phyloP scores from a whole-genome alignment of 805 yeast genomes.

The Yarrowia sp. region DNA sequence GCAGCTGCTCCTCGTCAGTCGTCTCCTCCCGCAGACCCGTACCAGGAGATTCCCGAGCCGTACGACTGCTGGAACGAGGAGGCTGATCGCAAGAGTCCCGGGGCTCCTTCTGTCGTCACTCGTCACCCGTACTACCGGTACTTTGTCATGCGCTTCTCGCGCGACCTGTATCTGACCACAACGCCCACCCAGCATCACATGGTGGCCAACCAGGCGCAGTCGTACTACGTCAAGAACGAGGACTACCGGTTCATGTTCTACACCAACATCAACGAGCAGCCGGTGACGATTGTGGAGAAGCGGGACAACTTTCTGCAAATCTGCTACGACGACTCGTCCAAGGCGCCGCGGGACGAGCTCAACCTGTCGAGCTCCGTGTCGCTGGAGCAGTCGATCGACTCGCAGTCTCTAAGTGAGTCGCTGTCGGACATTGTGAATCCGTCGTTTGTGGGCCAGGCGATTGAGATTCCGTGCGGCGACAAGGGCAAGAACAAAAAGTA shows the following conservation, averaged over 20 bases:
- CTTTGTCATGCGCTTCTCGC: conserved; percentile 20
- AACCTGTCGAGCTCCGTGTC: not conserved
- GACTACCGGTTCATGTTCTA: conserved; percentile 14
- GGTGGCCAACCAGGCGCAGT: conserved; percentile 17
- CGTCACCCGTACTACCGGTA: conserved; percentile 15
- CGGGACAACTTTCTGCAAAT: conserved; percentile 17
- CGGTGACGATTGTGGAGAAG: conserved; percentile 10
- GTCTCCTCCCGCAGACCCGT: conserved; percentile 14
- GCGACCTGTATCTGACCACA: conserved; percentile 17
- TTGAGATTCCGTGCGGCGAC: conserved; percentile 18
- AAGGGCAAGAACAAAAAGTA: conserved; percentile 13
- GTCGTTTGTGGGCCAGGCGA: conserved; percentile 14
- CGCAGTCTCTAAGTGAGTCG: conserved; percentile 16
- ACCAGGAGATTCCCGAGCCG: conserved; percentile 19
- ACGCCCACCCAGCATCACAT: conserved; percentile 23
- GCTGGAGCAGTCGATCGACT: conserved; percentile 8
- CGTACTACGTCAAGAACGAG: conserved; percentile 18
- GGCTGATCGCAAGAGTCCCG: not conserved
- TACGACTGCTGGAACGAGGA: conserved; percentile 21
- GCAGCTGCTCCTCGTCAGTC: conserved; percentile 3
- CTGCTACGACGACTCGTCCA: conserved; percentile 8
- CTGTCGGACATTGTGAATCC: conserved; percentile 20
- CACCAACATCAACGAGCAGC: conserved; percentile 22
- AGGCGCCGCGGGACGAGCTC: not conserved
- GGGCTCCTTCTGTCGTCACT: not conserved